phyloP scores from a whole-genome alignment of 192 early-diverging fungal species.

The Kickxella alabastrina region DNA sequence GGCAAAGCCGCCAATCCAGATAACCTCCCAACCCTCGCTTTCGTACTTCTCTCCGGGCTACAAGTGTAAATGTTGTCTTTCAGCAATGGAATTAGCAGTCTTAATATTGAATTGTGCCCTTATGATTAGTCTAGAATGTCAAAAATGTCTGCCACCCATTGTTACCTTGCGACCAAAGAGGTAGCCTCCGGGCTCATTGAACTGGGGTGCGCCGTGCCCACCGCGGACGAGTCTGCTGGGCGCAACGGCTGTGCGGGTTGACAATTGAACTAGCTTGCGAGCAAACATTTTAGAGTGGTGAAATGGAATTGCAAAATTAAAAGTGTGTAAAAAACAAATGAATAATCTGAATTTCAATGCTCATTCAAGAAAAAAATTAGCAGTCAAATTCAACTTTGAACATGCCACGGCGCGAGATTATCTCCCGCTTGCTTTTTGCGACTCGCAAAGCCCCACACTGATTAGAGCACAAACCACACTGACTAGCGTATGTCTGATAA shows the following conservation, averaged over 20 bases:
- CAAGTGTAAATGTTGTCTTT: slow-evolving; percentile 50
- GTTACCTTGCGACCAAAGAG: slow-evolving; percentile 74
- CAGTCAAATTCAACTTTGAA: neutral
- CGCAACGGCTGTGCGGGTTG: slow-evolving; percentile 11
- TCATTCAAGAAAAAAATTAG: neutral
- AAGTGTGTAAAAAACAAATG: neutral
- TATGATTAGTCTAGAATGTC: no score
- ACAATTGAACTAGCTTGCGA: slow-evolving; percentile 20
- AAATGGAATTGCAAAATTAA: neutral
- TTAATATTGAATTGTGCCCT: no score
- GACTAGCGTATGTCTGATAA: neutral
- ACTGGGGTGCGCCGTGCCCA: slow-evolving; percentile 56
- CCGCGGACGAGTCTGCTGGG: slow-evolving; percentile 54
- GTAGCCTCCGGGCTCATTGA: slow-evolving; percentile 71
- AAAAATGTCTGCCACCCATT: no score
- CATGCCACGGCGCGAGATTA: no score
- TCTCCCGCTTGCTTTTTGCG: no score
- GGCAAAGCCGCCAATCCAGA: slow-evolving; percentile 60
- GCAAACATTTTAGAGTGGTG: slow-evolving; percentile 16
- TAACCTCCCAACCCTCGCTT: slow-evolving; percentile 71
- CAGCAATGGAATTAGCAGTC: no score
- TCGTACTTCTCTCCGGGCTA: slow-evolving; percentile 63
- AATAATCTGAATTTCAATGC: no score
- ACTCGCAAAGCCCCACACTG: no score
- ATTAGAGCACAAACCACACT: neutral